A percentile compares a stretch with the other conserved stretches of the same genome.
Evolutionary conservation across 2,329 filamentous ascomycete genomes (phyloP).

Genomic region (Colletotrichum sp.): DNA sequence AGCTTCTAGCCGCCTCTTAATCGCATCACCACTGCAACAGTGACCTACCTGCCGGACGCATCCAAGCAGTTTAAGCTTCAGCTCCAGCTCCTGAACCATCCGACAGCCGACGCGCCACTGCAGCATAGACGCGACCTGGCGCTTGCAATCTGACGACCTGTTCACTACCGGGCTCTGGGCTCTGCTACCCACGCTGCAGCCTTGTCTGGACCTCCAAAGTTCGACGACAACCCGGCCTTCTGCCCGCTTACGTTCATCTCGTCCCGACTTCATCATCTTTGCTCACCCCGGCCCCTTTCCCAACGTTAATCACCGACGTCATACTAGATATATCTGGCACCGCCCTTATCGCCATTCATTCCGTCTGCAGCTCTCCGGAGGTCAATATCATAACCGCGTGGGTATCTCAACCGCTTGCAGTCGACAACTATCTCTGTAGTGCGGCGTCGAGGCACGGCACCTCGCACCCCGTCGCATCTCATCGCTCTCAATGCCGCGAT

Average conservation of each 20-base stretch:
- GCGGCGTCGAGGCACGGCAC: slow-evolving; percentile 3
- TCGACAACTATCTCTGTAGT: not conserved
- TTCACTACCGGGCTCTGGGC: not conserved
- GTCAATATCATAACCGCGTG: not conserved
- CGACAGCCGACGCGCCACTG: not conserved
- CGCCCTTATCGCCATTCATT: not conserved
- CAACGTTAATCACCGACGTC: not conserved
- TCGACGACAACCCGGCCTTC: not conserved
- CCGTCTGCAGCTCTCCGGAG: not conserved
- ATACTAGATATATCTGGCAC: not conserved
- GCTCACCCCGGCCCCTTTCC: not conserved
- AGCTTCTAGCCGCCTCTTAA: slow-evolving; percentile 1
- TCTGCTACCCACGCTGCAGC: not conserved
- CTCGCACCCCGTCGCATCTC: not conserved
- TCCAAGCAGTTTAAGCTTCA: not conserved
- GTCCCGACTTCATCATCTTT: not conserved
- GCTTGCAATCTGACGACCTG: not conserved
- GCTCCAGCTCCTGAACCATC: not conserved
- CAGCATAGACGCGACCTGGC: slow-evolving; percentile 8
- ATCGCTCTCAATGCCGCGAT: slow-evolving; percentile 43
- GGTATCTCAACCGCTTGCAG: not conserved
- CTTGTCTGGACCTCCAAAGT: not conserved
- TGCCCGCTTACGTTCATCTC: not conserved
- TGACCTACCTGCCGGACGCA: not conserved
- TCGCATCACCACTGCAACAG: not conserved